These are phyloP conservation scores for Asterella californica DNA, from an alignment of 225 moss, liverwort and hornwort species.

Conservation along the genomic window DNA sequence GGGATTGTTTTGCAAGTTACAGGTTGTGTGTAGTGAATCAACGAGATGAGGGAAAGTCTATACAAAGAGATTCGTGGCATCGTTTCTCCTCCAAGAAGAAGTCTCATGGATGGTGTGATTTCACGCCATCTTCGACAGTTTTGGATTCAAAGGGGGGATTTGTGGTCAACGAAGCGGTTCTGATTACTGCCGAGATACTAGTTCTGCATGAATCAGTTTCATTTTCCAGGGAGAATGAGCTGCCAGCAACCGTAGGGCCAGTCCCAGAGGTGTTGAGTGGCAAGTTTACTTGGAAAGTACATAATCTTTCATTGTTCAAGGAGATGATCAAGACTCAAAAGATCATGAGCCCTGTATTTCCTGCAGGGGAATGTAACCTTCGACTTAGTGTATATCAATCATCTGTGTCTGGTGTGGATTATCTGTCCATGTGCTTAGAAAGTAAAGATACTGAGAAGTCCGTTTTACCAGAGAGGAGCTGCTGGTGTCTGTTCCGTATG, in stretches of 20 bases:
- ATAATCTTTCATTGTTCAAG: slow-evolving; percentile 94
- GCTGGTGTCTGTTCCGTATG: slow-evolving; percentile 99
- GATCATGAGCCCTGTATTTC: slow-evolving; percentile 99
- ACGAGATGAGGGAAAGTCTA: slow-evolving; percentile 88
- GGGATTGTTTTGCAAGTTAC: slow-evolving; percentile 99
- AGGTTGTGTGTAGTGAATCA: slow-evolving; percentile 96
- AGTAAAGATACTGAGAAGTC: slow-evolving; percentile 99
- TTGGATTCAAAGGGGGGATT: slow-evolving; percentile 87
- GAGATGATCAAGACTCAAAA: slow-evolving; percentile 99
- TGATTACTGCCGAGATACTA: slow-evolving; percentile 96
- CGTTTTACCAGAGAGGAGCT: slow-evolving; percentile 91
- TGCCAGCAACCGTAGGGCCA: slow-evolving; percentile 75
- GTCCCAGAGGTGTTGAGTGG: slow-evolving; percentile 97
- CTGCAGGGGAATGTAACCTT: slow-evolving; percentile 98
- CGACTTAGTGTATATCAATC: slow-evolving; percentile 99
- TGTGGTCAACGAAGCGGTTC: slow-evolving; percentile 77
- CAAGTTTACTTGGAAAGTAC: slow-evolving; percentile 99
- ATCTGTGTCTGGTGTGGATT: slow-evolving; percentile 93
- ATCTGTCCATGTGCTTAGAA: slow-evolving; percentile 98
- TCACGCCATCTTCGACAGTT: slow-evolving; percentile 89
- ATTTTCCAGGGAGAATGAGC: slow-evolving; percentile 96
- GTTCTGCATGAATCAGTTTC: slow-evolving; percentile 94
- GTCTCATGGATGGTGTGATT: slow-evolving; percentile 99
- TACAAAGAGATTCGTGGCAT: slow-evolving; percentile 98
- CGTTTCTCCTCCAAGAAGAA: slow-evolving; percentile 98